Base-by-base conservation (phyloP, 2,329 filamentous ascomycete species). In the Chaetothyriales sp. region DNA sequence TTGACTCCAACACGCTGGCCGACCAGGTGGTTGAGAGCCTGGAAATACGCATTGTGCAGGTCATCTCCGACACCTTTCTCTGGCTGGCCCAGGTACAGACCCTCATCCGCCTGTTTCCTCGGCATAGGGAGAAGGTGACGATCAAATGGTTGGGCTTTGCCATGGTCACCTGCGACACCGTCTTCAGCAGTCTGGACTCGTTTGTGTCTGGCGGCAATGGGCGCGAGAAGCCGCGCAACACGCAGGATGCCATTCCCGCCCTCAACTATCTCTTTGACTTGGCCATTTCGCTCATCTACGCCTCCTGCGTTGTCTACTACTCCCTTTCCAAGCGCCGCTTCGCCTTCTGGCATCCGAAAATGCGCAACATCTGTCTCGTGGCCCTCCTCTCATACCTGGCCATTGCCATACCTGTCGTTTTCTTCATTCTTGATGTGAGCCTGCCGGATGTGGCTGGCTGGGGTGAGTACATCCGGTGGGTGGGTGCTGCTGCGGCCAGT, bases 111-210 rank as follows among this genome's bases (percentile, higher is more conserved):
- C 74, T 98, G 1, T 98, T 98, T 60, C 92, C 92, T 6, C 86
- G 92, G 32, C 90, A 96, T 63, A 86, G 93, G 62, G 92, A 98
- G 69, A 96, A 96, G 69, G 82, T 96, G 49, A 86, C 96, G 58
- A 98, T 98, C 70, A 96, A 96, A 70, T 98, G 90, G 90, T 87
- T 90, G 15, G 92, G 90, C 1, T 95, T 96, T 64, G 88, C 84
- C 2, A 77, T 98, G 51, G 95, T 98, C 62, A 79, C 87, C 0
- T 76, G 95, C 53, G 90, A 96, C 64, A 82, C 90, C 44, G 80
- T 89, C 9, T 98, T 98, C 66, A 89, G 84, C 62, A 87, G 84
- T 46, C 77, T 96, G 52, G 93, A 95, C 71, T 92, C 85, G 61
- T 96, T 96, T 62, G 66, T 78, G 48, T 75, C 77, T 26, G 70